These are phyloP conservation scores for Myrmaecium sp. DNA, from an alignment of 2,329 filamentous ascomycete genomes.

Conservation along the genomic window DNA sequence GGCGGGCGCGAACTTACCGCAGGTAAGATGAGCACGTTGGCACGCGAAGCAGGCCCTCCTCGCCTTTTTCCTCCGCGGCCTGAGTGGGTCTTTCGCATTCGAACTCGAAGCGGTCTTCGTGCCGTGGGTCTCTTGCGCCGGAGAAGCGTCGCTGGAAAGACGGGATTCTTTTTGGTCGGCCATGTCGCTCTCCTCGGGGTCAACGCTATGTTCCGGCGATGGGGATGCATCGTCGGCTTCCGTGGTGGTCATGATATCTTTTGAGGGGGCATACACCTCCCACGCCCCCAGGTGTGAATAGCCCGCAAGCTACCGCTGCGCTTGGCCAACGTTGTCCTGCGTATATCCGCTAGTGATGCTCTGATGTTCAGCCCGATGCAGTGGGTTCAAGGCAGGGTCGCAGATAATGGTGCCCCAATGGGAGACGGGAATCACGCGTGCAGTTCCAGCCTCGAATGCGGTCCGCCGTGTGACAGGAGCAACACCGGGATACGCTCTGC, in stretches of 20 bases:
- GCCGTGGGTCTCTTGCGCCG: constrained; percentile 16
- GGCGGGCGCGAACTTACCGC: constrained; percentile 55
- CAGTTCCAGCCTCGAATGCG: constrained; percentile 18
- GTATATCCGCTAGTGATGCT: constrained; percentile 22
- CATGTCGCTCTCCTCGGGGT: constrained; percentile 26
- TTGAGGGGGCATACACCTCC: constrained; percentile 5
- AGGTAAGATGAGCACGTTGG: constrained; percentile 92
- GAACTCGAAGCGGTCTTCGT: constrained; percentile 17
- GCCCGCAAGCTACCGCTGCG: constrained; percentile 15
- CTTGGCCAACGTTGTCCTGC: constrained; percentile 24
- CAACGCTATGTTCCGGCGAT: constrained; percentile 29
- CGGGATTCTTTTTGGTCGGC: constrained; percentile 23
- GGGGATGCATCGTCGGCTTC: constrained; percentile 29
- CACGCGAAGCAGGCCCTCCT: constrained; percentile 91
- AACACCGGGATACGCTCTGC: too few relatives aligned
- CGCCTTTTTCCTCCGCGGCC: constrained; percentile 89
- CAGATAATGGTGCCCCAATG: constrained; percentile 20
- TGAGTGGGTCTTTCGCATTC: constrained; percentile 71
- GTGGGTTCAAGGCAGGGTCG: constrained; percentile 16
- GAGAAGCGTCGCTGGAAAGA: constrained; percentile 18
- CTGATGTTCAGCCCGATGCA: constrained; percentile 14
- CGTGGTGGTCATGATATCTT: constrained; percentile 31
- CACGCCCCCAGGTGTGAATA: constrained; percentile 14
- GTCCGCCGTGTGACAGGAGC: constrained; percentile 17
- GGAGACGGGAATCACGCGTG: constrained; percentile 24